Evolutionary conservation across 75 land plant species (phyloP), one percentile per base, ranked within the genome.

Genomic region (Cryptomeria japonica): DNA sequence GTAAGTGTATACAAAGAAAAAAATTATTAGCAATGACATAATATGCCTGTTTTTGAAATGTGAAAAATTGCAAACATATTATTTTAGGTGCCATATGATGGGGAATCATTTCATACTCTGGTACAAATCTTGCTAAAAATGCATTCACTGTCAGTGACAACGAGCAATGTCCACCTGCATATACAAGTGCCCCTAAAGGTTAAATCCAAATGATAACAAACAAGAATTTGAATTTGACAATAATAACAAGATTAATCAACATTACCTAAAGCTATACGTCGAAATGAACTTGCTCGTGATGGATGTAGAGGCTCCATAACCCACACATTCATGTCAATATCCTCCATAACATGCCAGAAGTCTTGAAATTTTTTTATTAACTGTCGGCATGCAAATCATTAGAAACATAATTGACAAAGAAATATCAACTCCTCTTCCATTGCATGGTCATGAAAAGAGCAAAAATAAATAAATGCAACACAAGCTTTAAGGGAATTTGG

Each of bases 341-440:
- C 93, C 88, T 92, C 93, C 93, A 92, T 91, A 31, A 91, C 87
- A 53, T 87, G 77, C 93, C 93, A 92, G 70, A 92, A 92, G 34
- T 92, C 93, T 88, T 92, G 93, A 87, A 87, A 92, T 37, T 75
- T 55, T 36, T 85, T 77, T 25, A 88, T 89, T 37, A 87, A 87
- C 93, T 92, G 70, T 55, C 13, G 12, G 31, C 47, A 82, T 42
- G 84, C 28, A 41, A 42, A 31, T 82, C 0, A 9, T 25, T 82
- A 3, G 42, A 36, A 82, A 44, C 25, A 25, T 64, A 64, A 42
- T 5, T 73, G 37, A 73, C 34, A 73, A 73, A 73, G 37, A 73
- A 73, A 73, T 32, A 34, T 34, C 11, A 3, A 32, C 37, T 73
- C 34, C 34, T 58, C 28, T 32, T 73, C 36, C 37, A 73, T 73